Conservation (phyloP, 225 moss, liverwort and hornwort species). For the Antitrichia curtipendula region DNA sequence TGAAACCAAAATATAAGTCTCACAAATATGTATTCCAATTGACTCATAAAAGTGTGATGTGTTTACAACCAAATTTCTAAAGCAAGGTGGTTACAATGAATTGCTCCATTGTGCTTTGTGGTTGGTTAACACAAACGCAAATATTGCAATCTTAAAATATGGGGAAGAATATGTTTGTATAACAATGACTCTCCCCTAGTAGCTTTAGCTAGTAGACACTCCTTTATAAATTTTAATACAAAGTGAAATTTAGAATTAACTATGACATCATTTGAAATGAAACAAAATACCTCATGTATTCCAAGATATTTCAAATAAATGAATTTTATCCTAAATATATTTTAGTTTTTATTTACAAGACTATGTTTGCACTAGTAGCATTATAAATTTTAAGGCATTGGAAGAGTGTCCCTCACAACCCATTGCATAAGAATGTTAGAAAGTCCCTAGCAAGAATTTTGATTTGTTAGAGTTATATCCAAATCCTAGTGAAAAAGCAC, state of each 20-base stretch:
- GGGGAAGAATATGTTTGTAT: neutral
- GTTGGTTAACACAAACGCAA: neutral
- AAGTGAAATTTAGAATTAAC: neutral
- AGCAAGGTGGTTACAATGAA: neutral
- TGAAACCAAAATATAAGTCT: neutral
- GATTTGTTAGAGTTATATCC: neutral
- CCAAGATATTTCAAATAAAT: neutral
- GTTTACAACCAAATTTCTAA: neutral
- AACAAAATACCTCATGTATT: neutral
- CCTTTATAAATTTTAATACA: neutral
- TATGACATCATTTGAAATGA: neutral
- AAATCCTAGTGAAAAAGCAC: neutral
- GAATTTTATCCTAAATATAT: neutral
- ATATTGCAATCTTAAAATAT: neutral
- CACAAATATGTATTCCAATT: too few relatives aligned
- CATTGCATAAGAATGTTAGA: neutral
- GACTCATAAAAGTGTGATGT: too few relatives aligned
- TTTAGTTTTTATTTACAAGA: neutral
- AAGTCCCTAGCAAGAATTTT: neutral
- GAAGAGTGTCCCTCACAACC: fast-evolving
- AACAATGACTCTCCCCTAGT: neutral
- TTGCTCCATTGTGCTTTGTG: neutral
- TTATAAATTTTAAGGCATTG: neutral
- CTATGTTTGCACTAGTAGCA: neutral
- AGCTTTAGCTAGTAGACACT: neutral